Evolutionary conservation across 2,329 filamentous ascomycete genomes (phyloP).

Genomic region (Epichloe sylvatica): DNA sequence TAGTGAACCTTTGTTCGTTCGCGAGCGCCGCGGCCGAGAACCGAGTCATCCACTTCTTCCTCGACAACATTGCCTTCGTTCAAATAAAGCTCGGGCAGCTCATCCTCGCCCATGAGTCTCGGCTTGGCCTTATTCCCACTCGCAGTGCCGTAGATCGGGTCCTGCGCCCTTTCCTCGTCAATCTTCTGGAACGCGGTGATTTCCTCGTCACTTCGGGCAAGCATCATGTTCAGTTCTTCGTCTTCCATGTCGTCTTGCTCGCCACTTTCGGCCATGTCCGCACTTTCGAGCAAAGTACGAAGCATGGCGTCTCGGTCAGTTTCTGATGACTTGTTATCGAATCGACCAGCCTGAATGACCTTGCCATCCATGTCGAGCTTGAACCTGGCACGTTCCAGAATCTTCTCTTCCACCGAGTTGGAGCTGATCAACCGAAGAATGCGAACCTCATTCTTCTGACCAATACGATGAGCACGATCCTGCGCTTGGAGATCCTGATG

Average conservation of each 20-base stretch:
- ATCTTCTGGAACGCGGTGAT: slow-evolving; percentile 65
- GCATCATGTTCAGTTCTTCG: slow-evolving; percentile 87
- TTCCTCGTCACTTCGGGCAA: slow-evolving; percentile 78
- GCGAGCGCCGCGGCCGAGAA: slow-evolving; percentile 76
- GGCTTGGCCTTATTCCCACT: slow-evolving; percentile 50
- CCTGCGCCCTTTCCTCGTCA: slow-evolving; percentile 57
- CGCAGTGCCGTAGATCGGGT: slow-evolving; percentile 55
- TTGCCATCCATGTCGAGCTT: slow-evolving; percentile 99
- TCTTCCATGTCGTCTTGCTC: slow-evolving; percentile 98
- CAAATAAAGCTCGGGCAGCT: slow-evolving; percentile 89
- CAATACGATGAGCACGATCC: slow-evolving; percentile 99
- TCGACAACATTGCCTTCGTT: slow-evolving; percentile 68
- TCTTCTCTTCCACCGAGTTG: slow-evolving; percentile 97
- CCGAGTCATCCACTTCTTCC: slow-evolving; percentile 64
- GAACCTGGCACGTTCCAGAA: slow-evolving; percentile 88
- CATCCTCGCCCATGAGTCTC: slow-evolving; percentile 73
- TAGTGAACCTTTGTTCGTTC: slow-evolving; percentile 91
- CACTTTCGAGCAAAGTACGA: slow-evolving; percentile 77
- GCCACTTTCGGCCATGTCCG: slow-evolving; percentile 51
- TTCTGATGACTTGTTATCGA: slow-evolving; percentile 98
- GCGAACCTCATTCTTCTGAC: slow-evolving; percentile 97
- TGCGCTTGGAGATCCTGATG: slow-evolving; percentile 98
- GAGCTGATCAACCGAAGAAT: slow-evolving; percentile 92
- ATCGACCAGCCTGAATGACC: slow-evolving; percentile 97
- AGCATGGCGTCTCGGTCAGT: slow-evolving; percentile 96